These are phyloP conservation scores for Penicillium ochrochloron DNA, from an alignment of 495 filamentous ascomycete genomes.

Conservation along the genomic window DNA sequence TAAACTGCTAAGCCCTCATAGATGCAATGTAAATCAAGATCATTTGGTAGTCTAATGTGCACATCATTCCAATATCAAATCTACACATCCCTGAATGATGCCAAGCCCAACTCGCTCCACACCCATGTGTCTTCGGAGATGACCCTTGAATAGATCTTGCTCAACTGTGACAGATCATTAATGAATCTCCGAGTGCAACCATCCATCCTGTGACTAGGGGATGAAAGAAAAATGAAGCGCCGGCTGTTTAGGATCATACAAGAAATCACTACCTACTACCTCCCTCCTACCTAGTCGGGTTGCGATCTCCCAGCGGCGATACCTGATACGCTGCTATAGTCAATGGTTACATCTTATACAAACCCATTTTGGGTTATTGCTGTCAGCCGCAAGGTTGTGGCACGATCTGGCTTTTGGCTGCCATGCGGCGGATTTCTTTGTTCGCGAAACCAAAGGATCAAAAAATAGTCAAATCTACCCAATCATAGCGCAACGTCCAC, in stretches of 20 bases:
- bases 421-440: constrained; percentile 1
- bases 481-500: neutral
- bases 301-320: neutral
- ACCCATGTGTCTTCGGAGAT: too few species aligned
- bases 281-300: neutral
- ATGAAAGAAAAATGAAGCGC: neutral
- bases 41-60: too few species aligned
- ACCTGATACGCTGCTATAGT: neutral
- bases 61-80: too few species aligned
- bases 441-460: neutral
- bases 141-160: too few species aligned
- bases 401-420: constrained; percentile 1
- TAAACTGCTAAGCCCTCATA: too few species aligned
- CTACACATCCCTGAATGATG: too few species aligned
- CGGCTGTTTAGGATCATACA: too few species aligned
- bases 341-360: neutral
- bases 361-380: neutral
- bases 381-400: constrained; percentile 5
- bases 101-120: too few species aligned
- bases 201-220: neutral
- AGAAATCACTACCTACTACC: too few species aligned
- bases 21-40: too few species aligned
- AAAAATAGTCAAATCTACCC: neutral
- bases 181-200: neutral
- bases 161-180: too few species aligned